These are phyloP conservation scores for Helianthus tuberosus DNA, from an alignment of 129 eudicot species.

Conservation along the genomic window DNA sequence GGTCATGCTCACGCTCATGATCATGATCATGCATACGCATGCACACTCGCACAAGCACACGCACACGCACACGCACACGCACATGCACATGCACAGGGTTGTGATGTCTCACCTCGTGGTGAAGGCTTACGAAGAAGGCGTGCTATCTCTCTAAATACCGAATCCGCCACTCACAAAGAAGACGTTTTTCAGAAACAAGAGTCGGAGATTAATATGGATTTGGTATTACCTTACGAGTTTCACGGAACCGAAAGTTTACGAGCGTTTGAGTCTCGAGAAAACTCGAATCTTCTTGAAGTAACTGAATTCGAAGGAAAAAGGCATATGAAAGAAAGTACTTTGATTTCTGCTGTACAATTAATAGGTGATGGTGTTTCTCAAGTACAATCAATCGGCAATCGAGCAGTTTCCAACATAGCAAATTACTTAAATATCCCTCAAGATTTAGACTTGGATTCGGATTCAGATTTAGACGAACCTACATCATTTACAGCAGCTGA, in stretches of 20 bases:
- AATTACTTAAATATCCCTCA: slow-evolving; percentile 73
- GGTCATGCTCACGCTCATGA: slow-evolving; percentile 12
- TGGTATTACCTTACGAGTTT: slow-evolving; percentile 37
- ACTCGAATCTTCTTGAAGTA: slow-evolving; percentile 58
- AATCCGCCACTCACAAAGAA: slow-evolving; percentile 38
- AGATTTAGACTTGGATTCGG: slow-evolving; percentile 69
- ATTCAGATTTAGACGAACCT: slow-evolving; percentile 68
- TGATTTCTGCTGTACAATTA: slow-evolving; percentile 86
- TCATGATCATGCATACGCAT: too few relatives aligned
- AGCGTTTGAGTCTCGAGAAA: slow-evolving; percentile 48
- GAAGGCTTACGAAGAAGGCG: slow-evolving; percentile 80
- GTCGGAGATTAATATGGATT: slow-evolving; percentile 38
- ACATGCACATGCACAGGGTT: slow-evolving; percentile 27
- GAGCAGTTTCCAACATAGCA: slow-evolving; percentile 81
- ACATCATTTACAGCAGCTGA: slow-evolving; percentile 44
- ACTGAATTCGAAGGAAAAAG: slow-evolving; percentile 67
- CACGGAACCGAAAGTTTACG: slow-evolving; percentile 57
- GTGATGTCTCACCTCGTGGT: slow-evolving; percentile 56
- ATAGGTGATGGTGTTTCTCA: slow-evolving; percentile 96
- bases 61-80: not conserved
- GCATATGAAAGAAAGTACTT: slow-evolving; percentile 55
- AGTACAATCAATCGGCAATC: slow-evolving; percentile 87
- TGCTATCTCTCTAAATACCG: slow-evolving; percentile 44
- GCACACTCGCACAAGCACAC: slow-evolving; percentile 6
- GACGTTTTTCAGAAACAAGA: slow-evolving; percentile 39